These are phyloP conservation scores for Polyplosphaeria fusca DNA, from an alignment of 495 filamentous ascomycete species.

Conservation along the genomic window DNA sequence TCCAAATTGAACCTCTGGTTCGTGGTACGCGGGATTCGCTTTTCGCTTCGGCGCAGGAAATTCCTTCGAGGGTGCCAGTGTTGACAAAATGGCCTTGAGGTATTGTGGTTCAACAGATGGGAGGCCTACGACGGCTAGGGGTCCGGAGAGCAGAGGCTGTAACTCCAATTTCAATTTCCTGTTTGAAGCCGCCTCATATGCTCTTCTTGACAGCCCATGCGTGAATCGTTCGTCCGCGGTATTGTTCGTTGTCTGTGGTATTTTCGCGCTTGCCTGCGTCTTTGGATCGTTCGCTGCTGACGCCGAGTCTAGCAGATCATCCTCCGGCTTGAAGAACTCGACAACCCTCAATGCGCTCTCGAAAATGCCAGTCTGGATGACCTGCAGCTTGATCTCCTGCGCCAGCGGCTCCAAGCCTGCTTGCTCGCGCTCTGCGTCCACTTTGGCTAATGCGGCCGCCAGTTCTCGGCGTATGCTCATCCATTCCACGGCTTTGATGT, in stretches of 20 bases:
- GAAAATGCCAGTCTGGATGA: constrained; percentile 86
- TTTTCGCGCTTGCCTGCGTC: constrained; percentile 37
- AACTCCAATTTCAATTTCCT: constrained; percentile 55
- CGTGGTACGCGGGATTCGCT: constrained; percentile 75
- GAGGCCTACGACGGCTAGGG: constrained; percentile 74
- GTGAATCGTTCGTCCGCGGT: constrained; percentile 54
- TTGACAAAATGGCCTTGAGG: constrained; percentile 69
- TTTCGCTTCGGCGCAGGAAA: constrained; percentile 76
- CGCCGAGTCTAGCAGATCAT: not conserved
- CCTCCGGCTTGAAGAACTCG: constrained; percentile 75
- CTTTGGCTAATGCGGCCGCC: constrained; percentile 60
- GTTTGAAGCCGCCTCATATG: constrained; percentile 51
- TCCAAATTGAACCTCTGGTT: constrained; percentile 69
- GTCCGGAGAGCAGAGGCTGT: constrained; percentile 73
- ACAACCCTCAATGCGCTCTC: constrained; percentile 75
- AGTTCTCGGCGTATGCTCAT: constrained; percentile 80
- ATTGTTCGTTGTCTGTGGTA: constrained; percentile 29
- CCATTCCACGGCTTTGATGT: constrained; percentile 86
- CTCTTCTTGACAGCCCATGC: constrained; percentile 68
- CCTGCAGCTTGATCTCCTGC: constrained; percentile 67
- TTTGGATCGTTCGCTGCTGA: constrained; percentile 34
- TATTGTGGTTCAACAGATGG: constrained; percentile 79
- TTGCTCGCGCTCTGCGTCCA: constrained; percentile 53
- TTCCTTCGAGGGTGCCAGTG: constrained; percentile 65
- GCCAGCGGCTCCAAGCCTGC: constrained; percentile 47